Conservation (phyloP, 2,329 filamentous ascomycete species). For the Stachybotrys chartarum region DNA sequence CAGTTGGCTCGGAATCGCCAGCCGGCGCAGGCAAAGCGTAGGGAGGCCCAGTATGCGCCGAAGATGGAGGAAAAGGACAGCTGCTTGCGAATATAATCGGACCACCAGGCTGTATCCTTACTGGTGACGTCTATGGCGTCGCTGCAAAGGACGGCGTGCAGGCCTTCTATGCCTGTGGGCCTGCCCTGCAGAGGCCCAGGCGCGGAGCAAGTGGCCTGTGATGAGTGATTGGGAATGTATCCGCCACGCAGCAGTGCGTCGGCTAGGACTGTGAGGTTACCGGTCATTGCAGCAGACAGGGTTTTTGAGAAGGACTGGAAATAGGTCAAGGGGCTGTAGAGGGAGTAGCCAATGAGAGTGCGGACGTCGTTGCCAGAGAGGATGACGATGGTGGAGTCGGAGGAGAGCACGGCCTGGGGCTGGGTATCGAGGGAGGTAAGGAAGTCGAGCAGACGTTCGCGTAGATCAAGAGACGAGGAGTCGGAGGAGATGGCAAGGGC, state of each 20-base stretch:
- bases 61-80: slow-evolving; percentile 19
- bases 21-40: slow-evolving; percentile 31
- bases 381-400: slow-evolving; percentile 12
- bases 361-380: slow-evolving; percentile 24
- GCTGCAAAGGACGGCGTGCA: slow-evolving; percentile 22
- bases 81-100: slow-evolving; percentile 19
- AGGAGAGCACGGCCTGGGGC: slow-evolving; percentile 15
- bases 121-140: slow-evolving; percentile 21
- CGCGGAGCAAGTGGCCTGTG: slow-evolving; percentile 3
- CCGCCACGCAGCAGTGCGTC: not conserved
- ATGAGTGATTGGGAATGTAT: slow-evolving; percentile 10
- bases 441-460: slow-evolving; percentile 22
- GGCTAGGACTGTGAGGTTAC: slow-evolving; percentile 6
- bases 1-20: slow-evolving; percentile 30
- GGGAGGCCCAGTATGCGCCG: slow-evolving; percentile 23
- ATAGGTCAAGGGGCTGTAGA: slow-evolving; percentile 21
- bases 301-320: slow-evolving; percentile 7
- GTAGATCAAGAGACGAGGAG: slow-evolving; percentile 17
- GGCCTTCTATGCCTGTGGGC: slow-evolving; percentile 11
- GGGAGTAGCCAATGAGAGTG: slow-evolving; percentile 12
- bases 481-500: slow-evolving; percentile 19
- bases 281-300: slow-evolving; percentile 11
- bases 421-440: slow-evolving; percentile 17
- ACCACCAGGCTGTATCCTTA: slow-evolving; percentile 15
- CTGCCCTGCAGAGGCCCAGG: not conserved